Evolutionary conservation across 495 filamentous ascomycete species (phyloP), one percentile per base, ranked within the genome.

Genomic region (Amphirosellinia nigrospora): DNA sequence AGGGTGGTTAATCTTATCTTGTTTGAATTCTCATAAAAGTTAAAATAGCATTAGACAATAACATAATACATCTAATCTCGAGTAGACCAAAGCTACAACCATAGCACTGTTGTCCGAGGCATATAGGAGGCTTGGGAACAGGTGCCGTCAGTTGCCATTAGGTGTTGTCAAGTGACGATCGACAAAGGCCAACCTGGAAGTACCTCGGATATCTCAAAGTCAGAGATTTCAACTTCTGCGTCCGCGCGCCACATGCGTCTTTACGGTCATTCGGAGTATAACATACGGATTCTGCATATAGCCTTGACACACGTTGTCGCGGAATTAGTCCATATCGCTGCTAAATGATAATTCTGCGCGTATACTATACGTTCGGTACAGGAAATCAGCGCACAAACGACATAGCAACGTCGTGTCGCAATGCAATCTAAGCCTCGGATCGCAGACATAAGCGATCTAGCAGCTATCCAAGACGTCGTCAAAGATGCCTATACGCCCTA

Each of bases 401-500:
- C 8, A 32, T 41, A 15, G 36, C 21, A 30, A 13, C n/a, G 8
- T 38, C 34, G 59, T 19, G 38, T 0, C 11, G 21, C 61, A 28
- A 50, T 64, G 62, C 43, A 36, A 52, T 50, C 11, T 39, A n/a
- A 38, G 32, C 62, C 43, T 38, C 62, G 62, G 10, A 50, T 64
- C 28, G 62, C 62, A 8, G 32, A 10, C n/a, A 23, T n/a, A 16
- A 16, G 30, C 45, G 62, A 64, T 52, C 45, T 64, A n/a, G 16
- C 62, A 2, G 19, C 62, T 7, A 26, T 64, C 19, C 62, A 52
- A 39, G n/a, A 23, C 11, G 21, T 64, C 32, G 62, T 64, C 62
- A 52, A 23, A 52, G 62, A 64, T 21, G 62, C 62, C 28, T 64
- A 64, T 4, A 64, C 45, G 32, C 62, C 62, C 19, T 64, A 64